phyloP scores from a whole-genome alignment of 768 basidiomycete genomes.

The Leccinum incarnatum region DNA sequence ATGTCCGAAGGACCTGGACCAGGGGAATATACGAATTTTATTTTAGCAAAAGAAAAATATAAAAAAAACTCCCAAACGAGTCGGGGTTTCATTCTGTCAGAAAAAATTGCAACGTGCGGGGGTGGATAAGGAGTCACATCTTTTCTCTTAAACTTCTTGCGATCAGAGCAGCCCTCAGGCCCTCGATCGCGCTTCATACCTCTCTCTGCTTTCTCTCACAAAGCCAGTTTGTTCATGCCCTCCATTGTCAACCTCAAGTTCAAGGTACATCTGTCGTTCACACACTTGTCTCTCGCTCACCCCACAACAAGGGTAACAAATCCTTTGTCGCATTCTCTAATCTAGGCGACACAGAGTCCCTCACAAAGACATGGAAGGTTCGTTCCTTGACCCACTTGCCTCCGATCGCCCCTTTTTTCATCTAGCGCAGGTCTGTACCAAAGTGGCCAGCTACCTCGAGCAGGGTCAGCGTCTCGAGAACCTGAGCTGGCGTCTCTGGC shows the following conservation, averaged over 20 bases:
- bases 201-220: background rate
- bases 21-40: slow-evolving; percentile 10
- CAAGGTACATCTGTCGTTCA: slow-evolving; percentile 45
- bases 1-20: slow-evolving; percentile 17
- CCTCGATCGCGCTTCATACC: slow-evolving; percentile 16
- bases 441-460: slow-evolving; percentile 88
- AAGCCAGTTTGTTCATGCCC: slow-evolving; percentile 48
- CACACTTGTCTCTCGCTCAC: slow-evolving; percentile 9
- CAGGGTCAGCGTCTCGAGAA: slow-evolving; percentile 91
- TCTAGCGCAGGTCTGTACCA: slow-evolving; percentile 69
- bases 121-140: slow-evolving; percentile 12
- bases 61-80: slow-evolving; percentile 19
- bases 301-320: slow-evolving; percentile 73
- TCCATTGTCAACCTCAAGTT: slow-evolving; percentile 85
- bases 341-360: slow-evolving; percentile 76
- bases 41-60: slow-evolving; percentile 16
- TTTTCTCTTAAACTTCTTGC: slow-evolving; percentile 26
- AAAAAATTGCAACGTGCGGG: slow-evolving; percentile 27
- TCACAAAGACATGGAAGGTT: slow-evolving; percentile 92
- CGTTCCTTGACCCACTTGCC: slow-evolving; percentile 14
- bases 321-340: slow-evolving; percentile 93
- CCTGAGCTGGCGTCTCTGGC: slow-evolving; percentile 90
- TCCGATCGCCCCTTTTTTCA: slow-evolving; percentile 7
- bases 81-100: slow-evolving; percentile 35
- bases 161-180: slow-evolving; percentile 9